Evolutionary conservation across 139 green algal species (phyloP), one percentile per base, ranked within the genome.

Genomic region (Chlamydomonas eustigma): DNA sequence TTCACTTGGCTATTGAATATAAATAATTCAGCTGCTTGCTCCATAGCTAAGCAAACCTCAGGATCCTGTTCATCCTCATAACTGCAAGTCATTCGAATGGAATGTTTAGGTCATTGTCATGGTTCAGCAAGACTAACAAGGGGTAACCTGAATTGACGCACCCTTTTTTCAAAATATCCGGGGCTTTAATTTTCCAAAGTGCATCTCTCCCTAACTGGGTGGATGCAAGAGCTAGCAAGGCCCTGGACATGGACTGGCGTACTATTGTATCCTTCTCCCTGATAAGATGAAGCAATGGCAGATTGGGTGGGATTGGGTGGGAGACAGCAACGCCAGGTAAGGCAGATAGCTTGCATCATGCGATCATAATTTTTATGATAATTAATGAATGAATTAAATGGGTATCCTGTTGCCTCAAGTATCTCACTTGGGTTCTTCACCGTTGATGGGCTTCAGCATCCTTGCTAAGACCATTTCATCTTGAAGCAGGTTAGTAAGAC

Each of bases 371-470:
- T 58, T 58, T 58, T 58, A 58, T 58, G 12, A 12, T 18, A 58
- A 58, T 18, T 28, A 58, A 58, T 58, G n/a, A n/a, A n/a, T n/a
- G n/a, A n/a, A n/a, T n/a, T n/a, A n/a, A n/a, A n/a, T n/a, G n/a
- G n/a, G n/a, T n/a, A n/a, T n/a, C n/a, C n/a, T n/a, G n/a, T n/a
- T n/a, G n/a, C n/a, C 50, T 6, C 58, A 34, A 6, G 6, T 70
- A 22, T 8, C 58, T 35, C 58, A 70, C 58, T 70, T 50, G 31
- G 39, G 38, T 2, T 71, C 50, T 6, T 66, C 50, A 2, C 73
- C 73, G 32, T 68, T 71, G 33, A 78, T 78, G 25, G 73, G 73
- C 73, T 25, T 35, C 52, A 78, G 37, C 52, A 78, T 72, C 25
- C 4, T 5, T 4, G 51, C 31, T 4, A 78, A 37, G 52, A 78